Conservation (phyloP, 768 basidiomycete genomes). For the Phlegmacium glaucopus region DNA sequence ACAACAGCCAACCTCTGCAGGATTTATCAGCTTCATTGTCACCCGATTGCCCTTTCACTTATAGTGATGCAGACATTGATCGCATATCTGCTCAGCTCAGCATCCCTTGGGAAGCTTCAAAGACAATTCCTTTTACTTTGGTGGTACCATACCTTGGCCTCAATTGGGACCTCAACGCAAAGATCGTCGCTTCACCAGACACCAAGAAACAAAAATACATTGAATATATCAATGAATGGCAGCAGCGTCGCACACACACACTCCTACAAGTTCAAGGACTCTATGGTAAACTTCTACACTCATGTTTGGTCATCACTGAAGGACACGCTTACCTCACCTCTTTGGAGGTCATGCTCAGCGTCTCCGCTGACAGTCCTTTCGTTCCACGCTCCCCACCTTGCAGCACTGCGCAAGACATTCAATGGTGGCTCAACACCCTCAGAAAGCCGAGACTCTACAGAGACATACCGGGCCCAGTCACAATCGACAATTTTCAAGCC, state of each 20-base stretch:
- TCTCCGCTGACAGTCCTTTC: slow-evolving; percentile 24
- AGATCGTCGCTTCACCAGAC: slow-evolving; percentile 18
- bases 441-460: not conserved
- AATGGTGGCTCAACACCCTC: slow-evolving; percentile 11
- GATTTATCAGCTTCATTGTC: slow-evolving; percentile 17
- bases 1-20: slow-evolving; percentile 11
- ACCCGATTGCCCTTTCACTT: slow-evolving; percentile 14
- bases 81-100: slow-evolving; percentile 25
- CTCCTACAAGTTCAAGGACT: slow-evolving; percentile 24
- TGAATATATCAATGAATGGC: not conserved
- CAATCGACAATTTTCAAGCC: slow-evolving; percentile 20
- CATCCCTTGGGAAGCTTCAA: slow-evolving; percentile 27
- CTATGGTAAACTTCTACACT: slow-evolving; percentile 32
- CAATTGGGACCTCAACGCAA: slow-evolving; percentile 22
- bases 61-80: slow-evolving; percentile 31
- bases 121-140: slow-evolving; percentile 20
- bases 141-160: slow-evolving; percentile 26
- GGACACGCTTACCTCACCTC: slow-evolving; percentile 34
- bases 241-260: not conserved
- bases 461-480: slow-evolving; percentile 22
- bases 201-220: slow-evolving; percentile 20
- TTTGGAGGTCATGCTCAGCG: slow-evolving; percentile 27
- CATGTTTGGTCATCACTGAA: slow-evolving; percentile 14
- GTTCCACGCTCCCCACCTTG: slow-evolving; percentile 14
- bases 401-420: not conserved